Evolutionary conservation across 148 eudicot genomes (phyloP), one percentile per base, ranked within the genome.

Genomic region (Rhododendron kiyosumense): DNA sequence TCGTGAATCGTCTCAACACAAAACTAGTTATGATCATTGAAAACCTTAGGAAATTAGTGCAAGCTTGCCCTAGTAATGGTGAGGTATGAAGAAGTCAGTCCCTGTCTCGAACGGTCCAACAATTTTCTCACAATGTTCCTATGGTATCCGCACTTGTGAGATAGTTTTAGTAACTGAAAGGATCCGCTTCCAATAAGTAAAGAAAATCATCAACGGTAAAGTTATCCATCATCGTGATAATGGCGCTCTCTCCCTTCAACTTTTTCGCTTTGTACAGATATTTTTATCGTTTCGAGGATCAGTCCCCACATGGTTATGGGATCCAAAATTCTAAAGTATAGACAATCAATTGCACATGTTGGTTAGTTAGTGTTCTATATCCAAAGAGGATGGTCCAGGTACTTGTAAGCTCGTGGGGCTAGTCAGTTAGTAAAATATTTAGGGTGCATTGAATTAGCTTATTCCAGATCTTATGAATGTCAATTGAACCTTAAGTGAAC

Each of bases 21-120:
- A 95, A 92, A 87, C 86, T 95, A 81, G 98, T 94, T 7, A 95
- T 95, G 98, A 95, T 95, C 83, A 92, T 95, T 85, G 93, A 93
- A 90, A 95, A 95, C 88, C 94, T 95, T 48, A 93, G 93, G 87
- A 94, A 93, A 85, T 86, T 92, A 86, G 98, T 92, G 78, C 91
- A 91, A 89, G 86, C 90, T 32, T 32, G 92, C 84, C 87, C 94
- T n/a, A 86, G 79, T 24, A 86, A 63, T 63, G 86, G 67, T 18
- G 85, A 80, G 51, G 34, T 73, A 67, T 85, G 65, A 90, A 71
- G 24, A 45, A 28, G 14, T 26, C 11, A 54, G 61, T 1, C 61
- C 11, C 32, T 11, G 32, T 67, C 32, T 12, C 15, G 32, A 67
- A 67, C 1, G 14, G 74, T 67, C 74, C 34, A 8, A 65, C 73